Evolutionary conservation across 257 asterid genomes (phyloP), one percentile per base, ranked within the genome.

Genomic region (Anisodus tanguticus): DNA sequence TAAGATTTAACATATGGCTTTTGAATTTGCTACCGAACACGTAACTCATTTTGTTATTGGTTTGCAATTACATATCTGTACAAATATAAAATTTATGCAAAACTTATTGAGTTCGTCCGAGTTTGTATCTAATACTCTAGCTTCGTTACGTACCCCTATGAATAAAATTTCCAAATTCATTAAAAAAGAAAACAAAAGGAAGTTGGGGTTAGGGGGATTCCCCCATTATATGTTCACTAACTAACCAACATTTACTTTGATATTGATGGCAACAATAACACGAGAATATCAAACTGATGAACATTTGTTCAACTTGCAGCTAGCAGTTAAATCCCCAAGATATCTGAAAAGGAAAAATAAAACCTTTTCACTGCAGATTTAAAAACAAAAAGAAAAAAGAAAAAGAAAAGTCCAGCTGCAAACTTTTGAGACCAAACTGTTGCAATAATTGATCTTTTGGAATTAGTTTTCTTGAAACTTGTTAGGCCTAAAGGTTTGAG

Each of bases 221-320:
- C 45, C 26, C 63, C 12, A 76, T 53, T 76, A 51, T 45, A 76
- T 76, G 47, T 51, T 76, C 13, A 51, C 63, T 22, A 76, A 76
- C 22, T 6, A 26, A 11, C 60, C 47, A 76, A 31, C 81, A 76
- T 51, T 63, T 76, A 51, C 63, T 51, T 51, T 19, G 47, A 41
- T 12, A 51, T 76, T 76, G 81, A 51, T 76, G 47, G 47, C 63
- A 51, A 13, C 63, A 76, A 76, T 15, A 51, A 8, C 22, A 76
- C 51, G 26, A 76, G 81, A 76, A 12, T 15, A 76, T 76, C 81
- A 76, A 76, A 76, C 17, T 51, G 4, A 76, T 51, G 59, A 72
- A 72, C 81, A 76, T 49, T 51, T 22, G 8, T 49, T 12, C 62
- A 74, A 74, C 62, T 19, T 74, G 45, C 62, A 74, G 19, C 39